Evolutionary conservation across 306 rosid species (phyloP).

Genomic region (Quercus aquifolioides): DNA sequence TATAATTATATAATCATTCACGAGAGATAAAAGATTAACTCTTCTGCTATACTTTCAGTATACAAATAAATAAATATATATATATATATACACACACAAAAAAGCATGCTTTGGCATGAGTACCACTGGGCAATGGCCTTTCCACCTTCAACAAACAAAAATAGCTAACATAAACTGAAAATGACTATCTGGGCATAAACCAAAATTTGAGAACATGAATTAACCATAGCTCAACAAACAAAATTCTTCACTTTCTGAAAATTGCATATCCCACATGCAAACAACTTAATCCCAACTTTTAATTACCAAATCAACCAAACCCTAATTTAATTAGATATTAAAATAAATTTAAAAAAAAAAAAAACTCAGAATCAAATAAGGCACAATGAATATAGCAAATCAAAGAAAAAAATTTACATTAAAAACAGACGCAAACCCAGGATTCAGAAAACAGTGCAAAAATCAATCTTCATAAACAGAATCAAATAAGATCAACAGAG

Average conservation of each 20-base stretch:
- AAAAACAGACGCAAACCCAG: background rate
- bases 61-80: too few relatives aligned
- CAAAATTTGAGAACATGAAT: too few relatives aligned
- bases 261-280: background rate
- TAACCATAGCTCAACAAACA: too few relatives aligned
- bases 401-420: background rate
- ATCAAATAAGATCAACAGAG: background rate
- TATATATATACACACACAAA: background rate
- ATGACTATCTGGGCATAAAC: background rate
- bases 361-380: background rate
- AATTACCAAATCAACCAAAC: background rate
- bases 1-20: background rate
- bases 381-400: background rate
- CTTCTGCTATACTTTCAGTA: too few relatives aligned
- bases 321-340: background rate
- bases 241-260: too few relatives aligned
- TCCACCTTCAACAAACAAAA: background rate
- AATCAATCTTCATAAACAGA: background rate
- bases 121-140: background rate
- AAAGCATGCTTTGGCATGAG: background rate
- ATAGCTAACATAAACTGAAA: background rate
- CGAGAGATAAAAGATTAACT: background rate
- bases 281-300: background rate
- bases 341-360: background rate
- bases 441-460: background rate